These are phyloP conservation scores for Ustilago shanxiensis DNA, from an alignment of 1,284 basidiomycete species.

Conservation along the genomic window DNA sequence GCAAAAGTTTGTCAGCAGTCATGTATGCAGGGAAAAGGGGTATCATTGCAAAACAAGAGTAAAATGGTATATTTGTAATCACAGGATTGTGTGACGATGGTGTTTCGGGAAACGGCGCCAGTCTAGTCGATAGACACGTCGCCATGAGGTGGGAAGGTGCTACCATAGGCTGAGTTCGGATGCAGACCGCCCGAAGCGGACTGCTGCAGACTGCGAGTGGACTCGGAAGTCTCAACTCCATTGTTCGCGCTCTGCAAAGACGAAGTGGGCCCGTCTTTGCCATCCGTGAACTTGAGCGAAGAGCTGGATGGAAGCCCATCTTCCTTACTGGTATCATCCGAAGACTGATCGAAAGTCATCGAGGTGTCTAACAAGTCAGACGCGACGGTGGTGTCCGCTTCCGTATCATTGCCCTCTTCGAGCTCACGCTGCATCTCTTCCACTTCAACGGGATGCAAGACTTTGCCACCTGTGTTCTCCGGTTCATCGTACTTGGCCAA, in stretches of 20 bases:
- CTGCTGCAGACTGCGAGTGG: neutral
- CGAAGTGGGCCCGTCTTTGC: neutral
- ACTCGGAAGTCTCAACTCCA: neutral
- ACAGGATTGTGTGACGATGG: neutral
- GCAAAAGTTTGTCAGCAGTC: neutral
- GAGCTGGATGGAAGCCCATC: slow-evolving; percentile 10
- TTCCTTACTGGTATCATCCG: slow-evolving; percentile 15
- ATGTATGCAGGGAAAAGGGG: slow-evolving; percentile 2
- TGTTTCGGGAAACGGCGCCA: neutral
- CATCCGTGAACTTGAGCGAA: slow-evolving; percentile 6
- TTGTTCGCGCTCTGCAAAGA: neutral
- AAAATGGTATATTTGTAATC: slow-evolving; percentile 1
- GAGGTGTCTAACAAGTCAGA: slow-evolving; percentile 20
- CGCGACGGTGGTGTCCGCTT: slow-evolving; percentile 17
- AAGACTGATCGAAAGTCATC: slow-evolving; percentile 23
- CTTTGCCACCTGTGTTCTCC: slow-evolving; percentile 43
- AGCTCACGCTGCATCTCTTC: slow-evolving; percentile 44
- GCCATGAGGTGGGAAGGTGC: slow-evolving; percentile 4
- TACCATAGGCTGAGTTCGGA: slow-evolving; percentile 10
- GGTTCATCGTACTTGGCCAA: slow-evolving; percentile 32
- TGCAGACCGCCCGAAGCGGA: neutral
- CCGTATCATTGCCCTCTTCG: slow-evolving; percentile 20
- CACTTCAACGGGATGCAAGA: slow-evolving; percentile 61
- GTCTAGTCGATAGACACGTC: slow-evolving; percentile 43
- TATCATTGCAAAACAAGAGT: slow-evolving; percentile 25